Evolutionary conservation across 768 basidiomycete species (phyloP), one percentile per base, ranked within the genome.

Genomic region (Boletus rubroflammeus): DNA sequence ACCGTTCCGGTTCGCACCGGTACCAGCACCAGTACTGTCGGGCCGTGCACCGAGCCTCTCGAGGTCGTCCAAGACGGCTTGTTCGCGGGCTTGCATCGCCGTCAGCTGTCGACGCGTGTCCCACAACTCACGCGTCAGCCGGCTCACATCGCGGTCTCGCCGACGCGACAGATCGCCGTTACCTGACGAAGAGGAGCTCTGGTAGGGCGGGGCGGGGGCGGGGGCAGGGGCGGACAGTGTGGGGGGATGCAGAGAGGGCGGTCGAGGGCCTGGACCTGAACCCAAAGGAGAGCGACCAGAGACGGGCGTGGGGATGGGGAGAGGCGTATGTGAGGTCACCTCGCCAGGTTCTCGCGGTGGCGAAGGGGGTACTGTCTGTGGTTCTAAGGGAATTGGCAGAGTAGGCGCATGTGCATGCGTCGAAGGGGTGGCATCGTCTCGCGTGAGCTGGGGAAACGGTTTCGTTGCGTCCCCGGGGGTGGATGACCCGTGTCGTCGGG

Each of bases 101-200:
- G 53, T 55, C 31, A 71, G 34, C 29, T 65, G 57, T 23, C 57
- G 53, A 2, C 68, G 67, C 13, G 65, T 63, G 8, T 70, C 66
- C 62, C 59, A 61, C 10, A 75, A 59, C 42, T 69, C 69, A 23
- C 57, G 62, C 29, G 40, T 63, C 26, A 75, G 50, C 21, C 54
- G 52, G 9, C 17, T 47, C 6, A 50, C 52, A 23, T 50, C 47
- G 14, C 32, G 52, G 9, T 42, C 43, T 15, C 40, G 55, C 6
- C 32, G 34, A 19, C 59, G 52, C 6, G 50, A 11, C 26, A 23
- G 6, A n/a, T 55, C 34, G 3, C 19, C 45, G 14, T 35, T 34
- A 21, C 21, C 36, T 21, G 45, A 51, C 9, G 54, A 28, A 0
- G 51, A 19, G 0, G 49, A 36, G 11, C 34, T 46, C 13, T 15